Conservation (phyloP, 176 grass and related monocot species). For the Musa schizocarpa region DNA sequence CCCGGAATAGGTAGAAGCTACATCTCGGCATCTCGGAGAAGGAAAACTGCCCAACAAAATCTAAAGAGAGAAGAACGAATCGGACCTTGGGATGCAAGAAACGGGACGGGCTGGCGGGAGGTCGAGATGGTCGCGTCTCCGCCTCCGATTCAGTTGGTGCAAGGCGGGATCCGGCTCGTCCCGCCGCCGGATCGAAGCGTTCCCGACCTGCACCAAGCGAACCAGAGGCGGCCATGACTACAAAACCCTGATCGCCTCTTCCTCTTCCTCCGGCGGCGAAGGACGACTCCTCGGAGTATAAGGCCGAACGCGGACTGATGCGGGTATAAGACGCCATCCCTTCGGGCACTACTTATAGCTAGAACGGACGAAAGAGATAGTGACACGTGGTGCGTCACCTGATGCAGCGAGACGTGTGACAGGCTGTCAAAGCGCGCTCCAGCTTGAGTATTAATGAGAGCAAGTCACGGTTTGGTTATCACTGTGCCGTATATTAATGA, state of each 20-base stretch:
- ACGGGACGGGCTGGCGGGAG: neutral
- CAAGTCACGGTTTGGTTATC: too few species aligned
- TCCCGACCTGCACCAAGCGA: conserved; percentile 99
- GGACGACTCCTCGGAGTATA: neutral
- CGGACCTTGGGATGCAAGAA: neutral
- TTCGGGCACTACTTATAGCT: neutral
- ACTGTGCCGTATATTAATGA: too few species aligned
- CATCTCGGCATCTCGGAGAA: neutral
- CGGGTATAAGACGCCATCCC: neutral
- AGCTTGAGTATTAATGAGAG: too few species aligned
- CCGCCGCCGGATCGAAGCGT: conserved; percentile 25
- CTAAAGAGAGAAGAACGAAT: neutral
- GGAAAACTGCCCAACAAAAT: neutral
- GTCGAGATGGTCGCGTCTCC: conserved; percentile 22
- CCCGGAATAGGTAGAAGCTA: neutral
- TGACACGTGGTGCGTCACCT: neutral
- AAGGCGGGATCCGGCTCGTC: conserved; percentile 82
- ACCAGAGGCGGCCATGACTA: conserved; percentile 67
- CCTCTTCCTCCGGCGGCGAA: neutral
- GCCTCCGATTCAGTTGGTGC: conserved; percentile 99
- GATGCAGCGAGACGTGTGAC: too few species aligned
- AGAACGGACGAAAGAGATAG: neutral
- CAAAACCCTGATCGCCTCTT: neutral
- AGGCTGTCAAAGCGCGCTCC: too few species aligned
- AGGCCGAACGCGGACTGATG: neutral